phyloP scores from a whole-genome alignment of 2,329 filamentous ascomycete species.

The Talaromyces albobiverticillius region DNA sequence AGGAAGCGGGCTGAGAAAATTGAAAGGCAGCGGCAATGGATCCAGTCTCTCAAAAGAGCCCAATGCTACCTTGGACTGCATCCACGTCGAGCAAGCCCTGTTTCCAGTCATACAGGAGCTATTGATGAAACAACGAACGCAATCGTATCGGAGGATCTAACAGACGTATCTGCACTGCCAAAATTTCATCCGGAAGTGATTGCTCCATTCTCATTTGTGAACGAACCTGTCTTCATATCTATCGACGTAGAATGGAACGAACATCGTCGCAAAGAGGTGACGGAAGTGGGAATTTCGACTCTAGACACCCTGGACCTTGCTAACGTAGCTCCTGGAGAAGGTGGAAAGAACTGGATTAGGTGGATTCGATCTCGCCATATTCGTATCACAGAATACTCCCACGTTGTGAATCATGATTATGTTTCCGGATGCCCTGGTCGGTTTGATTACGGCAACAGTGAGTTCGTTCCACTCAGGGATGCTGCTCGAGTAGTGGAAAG shows the following conservation, averaged over 20 bases:
- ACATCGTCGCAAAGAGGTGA: slow-evolving; percentile 61
- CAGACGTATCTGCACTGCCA: slow-evolving; percentile 24
- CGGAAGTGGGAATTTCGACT: slow-evolving; percentile 80
- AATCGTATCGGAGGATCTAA: slow-evolving; percentile 24
- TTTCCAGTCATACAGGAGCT: slow-evolving; percentile 18
- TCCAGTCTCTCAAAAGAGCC: slow-evolving; percentile 58
- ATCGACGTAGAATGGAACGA: slow-evolving; percentile 86
- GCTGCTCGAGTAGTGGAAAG: slow-evolving; percentile 47
- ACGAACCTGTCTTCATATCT: slow-evolving; percentile 66
- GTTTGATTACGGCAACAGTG: slow-evolving; percentile 67
- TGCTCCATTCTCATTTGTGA: slow-evolving; percentile 48
- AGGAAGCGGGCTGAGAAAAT: slow-evolving; percentile 51
- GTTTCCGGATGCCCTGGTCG: slow-evolving; percentile 71
- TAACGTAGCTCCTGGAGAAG: slow-evolving; percentile 56
- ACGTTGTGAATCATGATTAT: slow-evolving; percentile 65
- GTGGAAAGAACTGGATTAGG: slow-evolving; percentile 64
- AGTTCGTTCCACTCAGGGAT: slow-evolving; percentile 50
- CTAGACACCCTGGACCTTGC: slow-evolving; percentile 67
- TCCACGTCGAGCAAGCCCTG: slow-evolving; percentile 28
- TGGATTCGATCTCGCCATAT: slow-evolving; percentile 72
- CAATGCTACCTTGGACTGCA: slow-evolving; percentile 71
- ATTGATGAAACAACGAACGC: slow-evolving; percentile 9
- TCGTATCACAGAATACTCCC: slow-evolving; percentile 66
- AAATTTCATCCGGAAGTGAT: slow-evolving; percentile 47
- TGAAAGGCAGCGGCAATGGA: slow-evolving; percentile 51